Percentiles rank a stretch among this genome's conserved stretches.
Evolutionary conservation across 768 basidiomycete genomes (phyloP).

Genomic region (Harrya chromipes): DNA sequence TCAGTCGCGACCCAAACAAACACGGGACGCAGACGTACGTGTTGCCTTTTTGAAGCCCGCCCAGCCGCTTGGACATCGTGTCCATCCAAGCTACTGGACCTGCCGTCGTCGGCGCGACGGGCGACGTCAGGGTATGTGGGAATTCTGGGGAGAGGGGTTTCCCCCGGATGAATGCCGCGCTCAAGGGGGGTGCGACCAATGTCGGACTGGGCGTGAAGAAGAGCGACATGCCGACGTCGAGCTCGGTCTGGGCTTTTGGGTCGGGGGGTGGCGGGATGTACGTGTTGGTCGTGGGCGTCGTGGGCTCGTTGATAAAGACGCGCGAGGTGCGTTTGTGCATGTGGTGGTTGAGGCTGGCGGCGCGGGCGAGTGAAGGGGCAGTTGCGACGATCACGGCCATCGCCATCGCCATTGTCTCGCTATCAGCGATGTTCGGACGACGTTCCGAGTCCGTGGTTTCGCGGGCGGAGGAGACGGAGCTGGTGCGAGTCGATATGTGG

Average conservation of each 20-base stretch:
- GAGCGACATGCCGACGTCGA: constrained; percentile 14
- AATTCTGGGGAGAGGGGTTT: not conserved
- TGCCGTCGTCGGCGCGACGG: not conserved
- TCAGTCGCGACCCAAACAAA: not conserved
- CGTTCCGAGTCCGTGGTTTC: constrained; percentile 14
- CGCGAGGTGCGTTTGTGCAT: constrained; percentile 16
- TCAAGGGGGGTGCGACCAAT: not conserved
- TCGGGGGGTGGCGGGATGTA: not conserved
- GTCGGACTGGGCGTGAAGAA: constrained; percentile 12
- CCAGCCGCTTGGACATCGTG: constrained; percentile 58
- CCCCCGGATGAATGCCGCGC: not conserved
- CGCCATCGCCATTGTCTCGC: not conserved
- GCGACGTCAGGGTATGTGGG: not conserved
- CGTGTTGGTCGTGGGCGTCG: not conserved
- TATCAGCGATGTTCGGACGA: not conserved
- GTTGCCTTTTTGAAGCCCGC: constrained; percentile 50
- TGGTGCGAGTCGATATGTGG: constrained; percentile 38
- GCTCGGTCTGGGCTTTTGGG: not conserved
- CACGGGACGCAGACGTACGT: constrained; percentile 41
- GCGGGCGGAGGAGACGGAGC: constrained; percentile 44
- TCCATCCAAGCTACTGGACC: constrained; percentile 48
- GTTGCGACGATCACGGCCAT: not conserved
- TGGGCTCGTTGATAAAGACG: not conserved
- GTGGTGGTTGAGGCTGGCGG: constrained; percentile 14
- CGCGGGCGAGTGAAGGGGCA: constrained; percentile 9